A percentile compares a stretch with the other conserved stretches of the same genome.
phyloP scores from a whole-genome alignment of 1,139 yeast species.

The Williopsis jadinii region DNA sequence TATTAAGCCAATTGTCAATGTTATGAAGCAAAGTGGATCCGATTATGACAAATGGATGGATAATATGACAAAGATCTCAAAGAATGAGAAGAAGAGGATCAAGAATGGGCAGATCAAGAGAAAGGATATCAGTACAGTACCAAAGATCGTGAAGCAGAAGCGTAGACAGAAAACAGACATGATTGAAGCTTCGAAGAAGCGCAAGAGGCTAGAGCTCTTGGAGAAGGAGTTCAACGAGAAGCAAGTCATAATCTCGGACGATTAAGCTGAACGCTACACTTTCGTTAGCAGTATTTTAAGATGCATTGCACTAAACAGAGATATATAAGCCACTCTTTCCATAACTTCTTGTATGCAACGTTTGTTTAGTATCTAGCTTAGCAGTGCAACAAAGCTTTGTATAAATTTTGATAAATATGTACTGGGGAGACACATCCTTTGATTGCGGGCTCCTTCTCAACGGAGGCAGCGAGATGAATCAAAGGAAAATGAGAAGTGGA shows the following conservation, averaged over 20 bases:
- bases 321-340: too few relatives aligned
- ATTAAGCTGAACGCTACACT: neutral
- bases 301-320: too few relatives aligned
- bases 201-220: constrained; percentile 30
- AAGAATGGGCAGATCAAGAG: constrained; percentile 60
- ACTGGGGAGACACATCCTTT: too few relatives aligned
- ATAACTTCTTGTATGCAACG: too few relatives aligned
- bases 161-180: constrained; percentile 58
- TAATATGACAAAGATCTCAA: constrained; percentile 59
- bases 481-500: too few relatives aligned
- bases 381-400: too few relatives aligned
- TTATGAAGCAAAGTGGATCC: constrained; percentile 90
- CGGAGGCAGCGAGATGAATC: too few relatives aligned
- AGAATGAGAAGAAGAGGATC: constrained; percentile 57
- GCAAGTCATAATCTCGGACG: constrained; percentile 5
- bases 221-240: constrained; percentile 1
- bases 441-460: too few relatives aligned
- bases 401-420: too few relatives aligned
- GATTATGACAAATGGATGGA: constrained; percentile 78
- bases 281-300: too few relatives aligned
- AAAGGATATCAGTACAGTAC: constrained; percentile 80
- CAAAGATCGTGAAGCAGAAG: constrained; percentile 59
- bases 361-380: too few relatives aligned
- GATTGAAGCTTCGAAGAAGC: constrained; percentile 72
- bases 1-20: constrained; percentile 81